phyloP scores from a whole-genome alignment of 768 basidiomycete genomes.

The Mycena filopes region DNA sequence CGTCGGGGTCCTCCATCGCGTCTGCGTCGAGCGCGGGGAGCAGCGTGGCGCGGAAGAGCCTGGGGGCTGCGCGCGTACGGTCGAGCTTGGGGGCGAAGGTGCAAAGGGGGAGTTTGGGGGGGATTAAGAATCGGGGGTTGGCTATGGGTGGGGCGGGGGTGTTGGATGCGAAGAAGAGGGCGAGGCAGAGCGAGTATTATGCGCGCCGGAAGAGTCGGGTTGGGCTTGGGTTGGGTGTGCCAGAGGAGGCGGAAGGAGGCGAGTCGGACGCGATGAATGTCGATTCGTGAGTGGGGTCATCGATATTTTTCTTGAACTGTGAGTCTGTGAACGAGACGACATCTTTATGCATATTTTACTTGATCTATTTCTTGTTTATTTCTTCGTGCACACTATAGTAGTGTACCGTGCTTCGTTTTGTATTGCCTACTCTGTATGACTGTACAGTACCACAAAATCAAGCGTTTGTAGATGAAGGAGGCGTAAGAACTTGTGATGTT shows the following conservation, averaged over 20 bases:
- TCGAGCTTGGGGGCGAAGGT: constrained; percentile 66
- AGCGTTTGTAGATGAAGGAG: neutral
- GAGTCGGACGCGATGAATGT: constrained; percentile 33
- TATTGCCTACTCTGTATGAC: constrained; percentile 24
- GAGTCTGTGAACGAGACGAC: no score
- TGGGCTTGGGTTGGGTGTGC: neutral
- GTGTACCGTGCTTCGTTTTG: constrained; percentile 11
- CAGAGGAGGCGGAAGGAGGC: constrained; percentile 23
- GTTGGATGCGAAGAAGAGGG: constrained; percentile 77
- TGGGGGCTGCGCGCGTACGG: constrained; percentile 46
- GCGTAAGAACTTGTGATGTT: neutral
- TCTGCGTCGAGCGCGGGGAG: constrained; percentile 10
- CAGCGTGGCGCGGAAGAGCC: constrained; percentile 34
- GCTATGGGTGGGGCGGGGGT: constrained; percentile 44
- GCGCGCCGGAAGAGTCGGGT: constrained; percentile 63
- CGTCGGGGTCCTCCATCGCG: constrained; percentile 44
- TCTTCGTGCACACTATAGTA: neutral
- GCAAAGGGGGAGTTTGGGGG: constrained; percentile 51
- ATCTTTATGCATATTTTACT: constrained; percentile 21
- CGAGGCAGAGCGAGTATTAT: constrained; percentile 79
- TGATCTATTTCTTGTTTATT: constrained; percentile 6
- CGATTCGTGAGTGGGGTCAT: constrained; percentile 15
- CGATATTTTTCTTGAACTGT: constrained; percentile 4
- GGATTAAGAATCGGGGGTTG: constrained; percentile 42
- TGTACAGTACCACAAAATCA: neutral